These are phyloP conservation scores for Serendipita vermifera DNA, from an alignment of 768 basidiomycete genomes.

Conservation along the genomic window DNA sequence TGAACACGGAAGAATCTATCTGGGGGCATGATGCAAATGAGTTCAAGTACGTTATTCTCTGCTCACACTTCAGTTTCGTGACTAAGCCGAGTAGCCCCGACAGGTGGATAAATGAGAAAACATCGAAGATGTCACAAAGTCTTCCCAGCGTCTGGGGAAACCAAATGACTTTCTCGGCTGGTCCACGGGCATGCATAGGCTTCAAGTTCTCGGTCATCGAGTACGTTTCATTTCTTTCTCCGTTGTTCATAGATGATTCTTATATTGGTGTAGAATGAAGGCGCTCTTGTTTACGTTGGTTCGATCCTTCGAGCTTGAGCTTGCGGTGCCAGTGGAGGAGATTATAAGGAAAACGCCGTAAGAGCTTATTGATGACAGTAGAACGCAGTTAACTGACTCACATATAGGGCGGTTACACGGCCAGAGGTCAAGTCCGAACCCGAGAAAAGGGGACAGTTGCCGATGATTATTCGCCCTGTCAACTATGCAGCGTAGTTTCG, in stretches of 20 bases:
- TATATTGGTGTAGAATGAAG: slow-evolving; percentile 19
- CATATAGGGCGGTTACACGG: background rate
- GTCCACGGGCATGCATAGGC: slow-evolving; percentile 11
- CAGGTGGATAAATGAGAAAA: background rate
- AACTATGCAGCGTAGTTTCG: too few relatives aligned
- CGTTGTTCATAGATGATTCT: background rate
- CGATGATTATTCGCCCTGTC: background rate
- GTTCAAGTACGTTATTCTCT: slow-evolving; percentile 16
- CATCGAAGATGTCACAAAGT: background rate
- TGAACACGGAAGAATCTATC: slow-evolving; percentile 19
- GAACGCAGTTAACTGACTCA: background rate
- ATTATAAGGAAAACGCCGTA: background rate
- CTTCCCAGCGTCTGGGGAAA: slow-evolving; percentile 5
- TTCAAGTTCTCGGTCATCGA: background rate
- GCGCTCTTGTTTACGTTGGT: slow-evolving; percentile 19
- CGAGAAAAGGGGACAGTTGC: background rate
- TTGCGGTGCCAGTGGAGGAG: background rate
- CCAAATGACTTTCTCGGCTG: slow-evolving; percentile 8
- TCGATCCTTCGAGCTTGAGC: slow-evolving; percentile 15
- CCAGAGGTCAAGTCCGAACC: background rate
- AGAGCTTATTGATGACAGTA: too few relatives aligned
- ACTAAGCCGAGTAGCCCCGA: background rate
- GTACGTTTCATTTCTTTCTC: background rate
- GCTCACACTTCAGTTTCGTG: background rate
- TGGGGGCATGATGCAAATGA: slow-evolving; percentile 17